Base-by-base conservation (phyloP, 495 filamentous ascomycete species). In the Trichoderma virens region DNA sequence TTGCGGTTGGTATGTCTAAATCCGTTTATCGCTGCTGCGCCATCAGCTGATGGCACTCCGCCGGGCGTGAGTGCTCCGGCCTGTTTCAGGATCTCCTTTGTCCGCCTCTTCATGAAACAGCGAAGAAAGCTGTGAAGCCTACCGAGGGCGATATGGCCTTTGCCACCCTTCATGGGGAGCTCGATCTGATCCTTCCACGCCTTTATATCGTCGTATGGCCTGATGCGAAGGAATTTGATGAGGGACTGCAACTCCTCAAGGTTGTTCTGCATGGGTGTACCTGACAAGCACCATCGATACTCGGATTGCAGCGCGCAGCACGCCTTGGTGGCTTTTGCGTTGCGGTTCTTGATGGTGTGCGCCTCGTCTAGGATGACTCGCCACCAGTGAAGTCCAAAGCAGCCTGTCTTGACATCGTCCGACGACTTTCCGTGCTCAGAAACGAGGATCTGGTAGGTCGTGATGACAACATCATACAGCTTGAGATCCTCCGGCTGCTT, bases 261-360 rank as follows among this genome's bases (percentile, higher is more conserved):
- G 66, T 96, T 97, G 71, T 98, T 98, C 70, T 98, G 94, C 85
- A 98, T 88, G 0, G 94, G 94, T 6, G 94, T 98, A 65, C 94
- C 94, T 2, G 91, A 95, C 62, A 98, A 79, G 71, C 94, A 97
- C 94, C 94, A 98, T 63, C 94, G 82, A 72, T 95, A 96, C 69
- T 92, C 87, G 25, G 90, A 83, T 60, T 86, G 79, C 28, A 98
- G 77, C 2, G 89, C 88, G 72, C 85, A 98, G 61, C 86, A 89
- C 20, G 93, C 91, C 69, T 96, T 88, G 0, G 94, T 94, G 11
- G 88, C 87, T 76, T 98, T 98, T 18, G 94, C 92, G 70, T 94
- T 96, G 28, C 92, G 87, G 74, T 98, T 98, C 76, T 98, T 98
- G 80, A 98, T 98, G 28, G 90, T 95, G 74, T 97, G 94, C 4